These are phyloP conservation scores for Verticillium albo-atrum DNA, from an alignment of 2,329 filamentous ascomycete genomes.

Conservation along the genomic window DNA sequence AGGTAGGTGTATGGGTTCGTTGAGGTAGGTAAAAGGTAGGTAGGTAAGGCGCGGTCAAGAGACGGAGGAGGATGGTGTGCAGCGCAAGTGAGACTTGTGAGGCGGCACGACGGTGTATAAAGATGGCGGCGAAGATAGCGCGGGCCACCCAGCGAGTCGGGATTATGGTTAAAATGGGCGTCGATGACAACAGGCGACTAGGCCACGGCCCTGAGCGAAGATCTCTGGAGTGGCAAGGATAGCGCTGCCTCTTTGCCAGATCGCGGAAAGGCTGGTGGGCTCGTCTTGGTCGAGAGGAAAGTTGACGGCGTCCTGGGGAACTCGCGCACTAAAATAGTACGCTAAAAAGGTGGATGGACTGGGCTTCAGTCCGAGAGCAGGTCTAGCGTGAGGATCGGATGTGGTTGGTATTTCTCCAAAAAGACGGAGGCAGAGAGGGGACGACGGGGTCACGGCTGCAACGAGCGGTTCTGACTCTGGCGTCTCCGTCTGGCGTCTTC, in stretches of 20 bases:
- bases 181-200: conserved; percentile 15
- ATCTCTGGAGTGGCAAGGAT: conserved; percentile 15
- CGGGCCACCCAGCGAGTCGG: conserved; percentile 13
- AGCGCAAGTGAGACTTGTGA: conserved; percentile 12
- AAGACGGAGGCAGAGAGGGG: not conserved
- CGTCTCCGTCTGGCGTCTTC: not conserved
- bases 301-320: conserved; percentile 11
- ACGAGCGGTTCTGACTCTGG: not conserved
- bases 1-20: not conserved
- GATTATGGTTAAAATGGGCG: conserved; percentile 16
- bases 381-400: conserved; percentile 14
- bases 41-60: not conserved
- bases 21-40: not conserved
- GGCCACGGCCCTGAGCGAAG: conserved; percentile 14
- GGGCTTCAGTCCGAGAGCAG: conserved; percentile 14
- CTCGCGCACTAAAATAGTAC: conserved; percentile 16
- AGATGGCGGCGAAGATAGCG: conserved; percentile 14
- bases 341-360: conserved; percentile 12
- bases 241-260: conserved; percentile 12
- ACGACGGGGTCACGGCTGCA: conserved; percentile 1
- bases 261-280: conserved; percentile 9
- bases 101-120: conserved; percentile 16
- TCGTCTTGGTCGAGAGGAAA: conserved; percentile 7
- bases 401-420: conserved; percentile 7
- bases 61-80: conserved; percentile 1